phyloP scores from a whole-genome alignment of 768 basidiomycete genomes.

The Galerina sulciceps region DNA sequence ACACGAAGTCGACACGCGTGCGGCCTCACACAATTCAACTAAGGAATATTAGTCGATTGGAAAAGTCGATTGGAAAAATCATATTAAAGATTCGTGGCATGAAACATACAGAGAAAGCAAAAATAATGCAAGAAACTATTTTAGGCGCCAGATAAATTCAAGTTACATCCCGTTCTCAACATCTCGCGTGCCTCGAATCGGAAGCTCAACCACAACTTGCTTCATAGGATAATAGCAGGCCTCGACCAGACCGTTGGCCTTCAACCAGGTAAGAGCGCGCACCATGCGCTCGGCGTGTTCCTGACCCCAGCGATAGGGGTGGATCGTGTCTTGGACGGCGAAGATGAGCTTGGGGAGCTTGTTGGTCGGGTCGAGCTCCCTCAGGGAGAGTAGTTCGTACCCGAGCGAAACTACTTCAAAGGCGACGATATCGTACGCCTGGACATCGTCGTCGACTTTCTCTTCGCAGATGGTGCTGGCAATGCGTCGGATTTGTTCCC shows the following conservation, averaged over 20 bases:
- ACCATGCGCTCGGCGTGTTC: background rate
- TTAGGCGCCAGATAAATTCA: background rate
- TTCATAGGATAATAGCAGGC: background rate
- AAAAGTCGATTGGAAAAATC: no score
- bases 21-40: no score
- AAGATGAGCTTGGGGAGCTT: background rate
- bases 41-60: no score
- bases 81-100: no score
- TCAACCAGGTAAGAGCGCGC: background rate
- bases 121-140: no score
- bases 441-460: background rate
- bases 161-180: background rate
- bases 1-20: no score
- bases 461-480: background rate
- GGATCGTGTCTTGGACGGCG: background rate
- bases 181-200: no score
- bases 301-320: background rate
- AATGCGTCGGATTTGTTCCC: conserved; percentile 2
- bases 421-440: conserved; percentile 3
- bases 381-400: background rate
- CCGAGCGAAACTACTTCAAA: background rate
- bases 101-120: no score
- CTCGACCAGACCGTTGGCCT: background rate
- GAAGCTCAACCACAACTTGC: background rate
- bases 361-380: background rate